Conservation (phyloP, 2,329 filamentous ascomycete species). For the Exophiala xenobiotica region DNA sequence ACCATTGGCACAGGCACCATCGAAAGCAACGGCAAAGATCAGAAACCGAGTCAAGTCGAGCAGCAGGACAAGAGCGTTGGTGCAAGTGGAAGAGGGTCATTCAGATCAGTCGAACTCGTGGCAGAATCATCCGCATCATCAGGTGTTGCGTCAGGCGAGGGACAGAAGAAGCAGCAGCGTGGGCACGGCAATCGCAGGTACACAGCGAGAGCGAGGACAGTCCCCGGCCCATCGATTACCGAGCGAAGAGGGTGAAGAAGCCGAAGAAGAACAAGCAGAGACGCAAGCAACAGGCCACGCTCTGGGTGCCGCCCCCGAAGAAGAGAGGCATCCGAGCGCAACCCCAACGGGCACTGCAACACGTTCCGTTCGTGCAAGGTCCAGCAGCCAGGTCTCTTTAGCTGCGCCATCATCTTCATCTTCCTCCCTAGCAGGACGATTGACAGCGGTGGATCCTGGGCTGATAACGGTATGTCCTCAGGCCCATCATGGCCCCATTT, state of each 20-base stretch:
- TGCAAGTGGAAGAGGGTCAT: neutral
- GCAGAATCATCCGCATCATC: neutral
- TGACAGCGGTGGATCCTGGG: constrained; percentile 14
- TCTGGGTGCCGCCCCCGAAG: too few relatives aligned
- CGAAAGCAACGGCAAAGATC: constrained; percentile 14
- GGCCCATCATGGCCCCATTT: neutral
- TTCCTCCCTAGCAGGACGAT: neutral
- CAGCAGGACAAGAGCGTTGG: constrained; percentile 1
- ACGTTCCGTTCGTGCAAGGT: too few relatives aligned
- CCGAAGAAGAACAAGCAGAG: neutral
- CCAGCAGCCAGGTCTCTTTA: too few relatives aligned
- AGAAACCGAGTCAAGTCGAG: constrained; percentile 11
- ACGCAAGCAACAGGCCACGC: neutral
- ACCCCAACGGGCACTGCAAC: neutral
- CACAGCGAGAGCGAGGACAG: neutral
- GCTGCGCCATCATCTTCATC: too few relatives aligned
- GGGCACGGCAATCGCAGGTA: neutral
- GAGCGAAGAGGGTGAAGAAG: too few relatives aligned
- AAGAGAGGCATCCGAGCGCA: too few relatives aligned
- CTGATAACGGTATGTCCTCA: constrained; percentile 23
- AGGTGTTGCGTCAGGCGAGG: constrained; percentile 2
- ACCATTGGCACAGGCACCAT: constrained; percentile 6
- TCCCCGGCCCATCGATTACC: too few relatives aligned
- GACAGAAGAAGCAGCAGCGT: neutral
- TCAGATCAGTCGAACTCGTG: neutral